Evolutionary conservation across 1,284 basidiomycete species (phyloP), one percentile per base, ranked within the genome.

Genomic region (Sporisorium sorghi): DNA sequence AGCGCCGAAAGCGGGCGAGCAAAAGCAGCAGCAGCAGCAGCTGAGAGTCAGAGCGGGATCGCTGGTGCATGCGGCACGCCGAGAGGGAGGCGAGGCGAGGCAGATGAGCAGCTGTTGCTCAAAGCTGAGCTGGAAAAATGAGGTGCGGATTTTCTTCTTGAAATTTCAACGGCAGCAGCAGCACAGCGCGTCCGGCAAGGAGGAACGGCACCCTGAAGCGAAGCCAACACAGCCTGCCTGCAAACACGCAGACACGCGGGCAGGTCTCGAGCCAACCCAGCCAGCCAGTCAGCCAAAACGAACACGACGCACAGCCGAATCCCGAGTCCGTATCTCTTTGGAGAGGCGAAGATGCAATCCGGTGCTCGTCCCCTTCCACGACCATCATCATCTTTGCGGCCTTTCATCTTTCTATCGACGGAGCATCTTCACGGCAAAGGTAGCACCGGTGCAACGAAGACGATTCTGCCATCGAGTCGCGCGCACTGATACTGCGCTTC

Each of bases 71-170:
- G 32, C 19, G 23, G 11, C 17, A 37, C 24, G 50, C 50, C 50
- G 37, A 52, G 50, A 24, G 37, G 8, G 35, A 37, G 33, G 48
- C 48, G 21, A 12, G 23, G 49, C 49, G 28, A 35, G 24, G n/a
- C 15, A 35, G 33, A 35, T 8, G 14, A 7, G 12, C 10, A 12
- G 10, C 33, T n/a, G 8, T n/a, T n/a, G n/a, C n/a, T n/a, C n/a
- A n/a, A 21, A 24, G 35, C 56, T 58, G 56, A 50, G 47, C 46
- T 57, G 46, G 46, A 49, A 32, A 32, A 26, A 42, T 26, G 15
- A n/a, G n/a, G n/a, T n/a, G n/a, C n/a, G 7, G 43, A 33, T 42
- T 51, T 58, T 58, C 57, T 58, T 58, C 48, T 58, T 24, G 33
- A 49, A 57, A 30, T 37, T 8, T 39, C 19, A 35, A 46, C 30